Base-by-base conservation (phyloP, 1,139 yeast species). In the Blastobotrys proliferans region DNA sequence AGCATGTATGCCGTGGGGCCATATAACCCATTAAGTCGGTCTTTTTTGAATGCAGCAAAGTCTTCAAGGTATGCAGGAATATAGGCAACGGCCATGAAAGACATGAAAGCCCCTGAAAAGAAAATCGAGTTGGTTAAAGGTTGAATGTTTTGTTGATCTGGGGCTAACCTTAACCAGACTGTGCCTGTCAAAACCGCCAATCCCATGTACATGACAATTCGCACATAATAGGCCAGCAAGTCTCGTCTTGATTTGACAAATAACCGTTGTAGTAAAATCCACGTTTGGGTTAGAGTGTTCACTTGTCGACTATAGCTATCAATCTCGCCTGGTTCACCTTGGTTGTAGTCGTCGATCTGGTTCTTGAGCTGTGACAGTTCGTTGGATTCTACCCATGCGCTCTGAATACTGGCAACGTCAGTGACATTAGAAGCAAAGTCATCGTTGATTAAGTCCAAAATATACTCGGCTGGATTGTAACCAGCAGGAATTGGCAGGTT, bases 71-170 rank as follows among this genome's bases (percentile, higher is more conserved):
- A 68, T 5, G 72, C 62, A 3, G 73, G 73, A 41, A 68, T 67
- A 47, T 68, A 68, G 3, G 73, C 73, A 25, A 68, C 72, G 2
- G 72, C 59, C 71, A 68, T 68, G 48, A 68, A 68, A 6, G 71
- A 67, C 72, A 68, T 67, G 52, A 68, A 68, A 1, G 72, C 72
- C 10, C 70, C 71, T 3, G 69, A 64, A 49, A 67, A 68, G 56
- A 68, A 68, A 20, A 68, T 63, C 14, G 73, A 73, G 53, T 64
- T 67, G 43, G 60, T 64, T 45, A 62, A 67, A 8, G 67, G 66
- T 49, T 67, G 70, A 40, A 68, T 67, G 43, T 61, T 57, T 11
- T 54, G 53, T 47, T 68, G 71, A 9, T 47, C 45, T 29, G 53
- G 46, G 8, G 57, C 53, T 8, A 68, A 53, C 35, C 72, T 59